Evolutionary conservation across 2,329 filamentous ascomycete species (phyloP), one percentile per base, ranked within the genome.

Genomic region (Didymella segeticola): DNA sequence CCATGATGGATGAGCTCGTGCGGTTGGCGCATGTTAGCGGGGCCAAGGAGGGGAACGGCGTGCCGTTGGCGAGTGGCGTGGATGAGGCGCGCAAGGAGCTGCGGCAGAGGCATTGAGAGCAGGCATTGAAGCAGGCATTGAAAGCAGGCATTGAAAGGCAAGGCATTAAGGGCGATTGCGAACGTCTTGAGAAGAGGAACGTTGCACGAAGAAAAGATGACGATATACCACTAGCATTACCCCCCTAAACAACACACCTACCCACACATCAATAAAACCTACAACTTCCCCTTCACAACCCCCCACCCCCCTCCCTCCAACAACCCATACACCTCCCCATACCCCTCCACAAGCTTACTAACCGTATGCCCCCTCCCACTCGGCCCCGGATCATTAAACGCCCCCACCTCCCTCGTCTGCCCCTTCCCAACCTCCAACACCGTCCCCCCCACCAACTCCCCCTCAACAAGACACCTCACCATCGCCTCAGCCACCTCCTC

Each of bases 401-500:
- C 70, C 53, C 74, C 72, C 1, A 86, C 83, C 34, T 72, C 68
- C 38, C 84, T 76, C 41, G 82, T 81, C 31, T 77, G 77, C 9
- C 65, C 69, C 61, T 81, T 80, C 3, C 80, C 79, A 1, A 87
- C 82, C 68, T 87, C 84, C 34, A 86, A 62, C 14, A 86, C 77
- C 14, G 77, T 81, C 0, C 69, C 69, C 1, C 70, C 82, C 2
- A 66, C 67, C 34, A 84, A 70, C 25, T 77, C 73, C 4, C 78
- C 71, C 38, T 83, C 80, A 56, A 83, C 80, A 30, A 85, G 71
- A 51, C 83, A 79, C 31, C 78, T 75, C 50, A 86, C 56, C 84
- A 87, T 86, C 2, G 81, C 82, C 34, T 80, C 76, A 0, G 83
- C 84, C 0, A 87, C 84, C 61, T 86, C 82, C 60, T 86, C 83